A percentile compares a stretch with the other conserved stretches of the same genome.
Evolutionary conservation across 441 rosid species (phyloP).

Genomic region (Cnidoscolus chayamansa): DNA sequence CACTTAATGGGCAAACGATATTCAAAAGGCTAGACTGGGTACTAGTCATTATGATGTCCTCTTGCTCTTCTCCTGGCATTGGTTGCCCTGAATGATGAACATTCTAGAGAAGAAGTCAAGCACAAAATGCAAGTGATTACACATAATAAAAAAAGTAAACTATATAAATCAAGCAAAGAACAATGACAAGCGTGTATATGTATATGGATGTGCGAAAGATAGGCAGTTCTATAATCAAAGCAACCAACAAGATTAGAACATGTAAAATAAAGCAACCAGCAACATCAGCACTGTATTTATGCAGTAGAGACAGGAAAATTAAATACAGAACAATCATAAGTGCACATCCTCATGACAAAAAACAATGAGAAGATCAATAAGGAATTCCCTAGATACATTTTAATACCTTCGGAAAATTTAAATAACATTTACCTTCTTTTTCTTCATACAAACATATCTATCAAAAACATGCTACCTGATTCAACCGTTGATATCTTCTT

Average conservation of each 20-base stretch:
- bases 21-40: slow-evolving; percentile 80
- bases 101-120: slow-evolving; percentile 46
- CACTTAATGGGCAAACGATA: slow-evolving; percentile 70
- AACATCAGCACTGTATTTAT: background rate
- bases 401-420: background rate
- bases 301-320: background rate
- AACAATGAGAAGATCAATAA: background rate
- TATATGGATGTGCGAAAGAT: background rate
- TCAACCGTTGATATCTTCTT: background rate
- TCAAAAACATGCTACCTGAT: slow-evolving; percentile 3
- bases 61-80: slow-evolving; percentile 95
- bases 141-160: background rate
- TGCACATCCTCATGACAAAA: background rate
- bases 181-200: no score
- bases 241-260: slow-evolving; percentile 2
- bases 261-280: slow-evolving; percentile 8
- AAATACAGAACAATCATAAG: background rate
- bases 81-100: slow-evolving; percentile 86
- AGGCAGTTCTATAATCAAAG: background rate
- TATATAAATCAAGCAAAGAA: background rate
- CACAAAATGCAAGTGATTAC: slow-evolving; percentile 1
- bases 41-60: slow-evolving; percentile 80
- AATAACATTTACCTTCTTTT: background rate
- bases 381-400: background rate
- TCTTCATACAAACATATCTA: background rate